phyloP scores from a whole-genome alignment of 192 early-diverging fungal genomes.

The Gamsiella multidivaricata region DNA sequence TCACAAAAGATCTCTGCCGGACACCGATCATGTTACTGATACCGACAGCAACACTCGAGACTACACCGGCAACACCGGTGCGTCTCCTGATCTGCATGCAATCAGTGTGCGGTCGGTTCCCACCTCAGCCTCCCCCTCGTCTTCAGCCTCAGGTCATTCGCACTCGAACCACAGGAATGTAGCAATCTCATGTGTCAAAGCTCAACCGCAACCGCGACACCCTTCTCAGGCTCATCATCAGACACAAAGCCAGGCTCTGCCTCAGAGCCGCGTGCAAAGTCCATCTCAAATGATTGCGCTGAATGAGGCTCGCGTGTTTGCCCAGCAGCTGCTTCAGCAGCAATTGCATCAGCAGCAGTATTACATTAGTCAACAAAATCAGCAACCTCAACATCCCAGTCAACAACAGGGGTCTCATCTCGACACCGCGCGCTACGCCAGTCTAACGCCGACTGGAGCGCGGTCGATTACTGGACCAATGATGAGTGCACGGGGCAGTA shows the following conservation, averaged over 20 bases:
- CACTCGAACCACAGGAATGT: slow-evolving; percentile 14
- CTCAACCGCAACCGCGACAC: not conserved
- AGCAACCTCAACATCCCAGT: not conserved
- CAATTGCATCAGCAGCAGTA: slow-evolving; percentile 25
- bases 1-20: not conserved
- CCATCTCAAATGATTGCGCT: slow-evolving; percentile 15
- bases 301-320: slow-evolving; percentile 26
- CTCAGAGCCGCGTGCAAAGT: slow-evolving; percentile 8
- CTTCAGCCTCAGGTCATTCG: not conserved
- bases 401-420: slow-evolving; percentile 1
- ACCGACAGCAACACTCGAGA: not conserved
- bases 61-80: not conserved
- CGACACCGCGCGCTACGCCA: slow-evolving; percentile 4
- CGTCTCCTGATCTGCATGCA: not conserved
- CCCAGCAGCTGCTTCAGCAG: slow-evolving; percentile 31
- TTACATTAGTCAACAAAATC: too few species aligned
- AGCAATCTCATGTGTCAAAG: slow-evolving; percentile 5
- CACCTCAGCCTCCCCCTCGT: slow-evolving; percentile 1
- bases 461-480: slow-evolving; percentile 21
- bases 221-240: not conserved
- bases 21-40: slow-evolving; percentile 25
- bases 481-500: slow-evolving; percentile 20
- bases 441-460: slow-evolving; percentile 9
- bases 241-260: not conserved
- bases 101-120: not conserved